A percentile compares a stretch with the other conserved stretches of the same genome.
Evolutionary conservation across 2,329 filamentous ascomycete species (phyloP).

Genomic region (Claviceps quebecensis): DNA sequence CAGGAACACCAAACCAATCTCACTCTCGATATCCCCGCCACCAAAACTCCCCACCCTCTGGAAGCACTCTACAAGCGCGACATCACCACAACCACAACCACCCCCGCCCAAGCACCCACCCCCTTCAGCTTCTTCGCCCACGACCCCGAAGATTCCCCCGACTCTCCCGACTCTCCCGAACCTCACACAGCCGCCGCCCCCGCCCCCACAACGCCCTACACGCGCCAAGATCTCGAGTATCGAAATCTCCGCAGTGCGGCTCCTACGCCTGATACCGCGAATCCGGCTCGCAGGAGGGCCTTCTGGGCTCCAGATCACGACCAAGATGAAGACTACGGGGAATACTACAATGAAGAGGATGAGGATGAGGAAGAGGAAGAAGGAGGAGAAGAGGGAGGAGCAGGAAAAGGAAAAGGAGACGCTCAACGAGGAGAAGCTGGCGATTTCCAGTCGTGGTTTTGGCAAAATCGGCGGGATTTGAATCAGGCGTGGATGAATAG

Average conservation of each 20-base stretch:
- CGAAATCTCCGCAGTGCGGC: conserved; percentile 73
- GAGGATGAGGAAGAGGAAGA: conserved; percentile 13
- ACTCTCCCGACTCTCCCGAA: conserved; percentile 28
- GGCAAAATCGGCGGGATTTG: conserved; percentile 49
- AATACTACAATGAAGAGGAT: conserved; percentile 12
- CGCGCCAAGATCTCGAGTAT: conserved; percentile 61
- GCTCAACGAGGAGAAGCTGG: conserved; percentile 18
- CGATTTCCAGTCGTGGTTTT: conserved; percentile 55
- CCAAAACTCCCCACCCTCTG: conserved; percentile 55
- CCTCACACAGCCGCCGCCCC: conserved; percentile 7
- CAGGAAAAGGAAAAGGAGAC: not conserved
- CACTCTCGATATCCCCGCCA: conserved; percentile 41
- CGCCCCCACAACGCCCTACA: conserved; percentile 60
- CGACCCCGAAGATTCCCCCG: conserved; percentile 30
- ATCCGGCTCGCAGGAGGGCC: conserved; percentile 50
- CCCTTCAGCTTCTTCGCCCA: conserved; percentile 64
- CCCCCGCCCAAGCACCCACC: conserved; percentile 26
- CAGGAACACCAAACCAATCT: conserved; percentile 23
- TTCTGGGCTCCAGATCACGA: conserved; percentile 36
- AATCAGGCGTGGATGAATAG: conserved; percentile 54
- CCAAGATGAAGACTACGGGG: conserved; percentile 15
- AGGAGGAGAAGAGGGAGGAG: too few species aligned
- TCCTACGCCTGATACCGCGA: conserved; percentile 86
- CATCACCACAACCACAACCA: conserved; percentile 15
- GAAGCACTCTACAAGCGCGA: conserved; percentile 81